Evolutionary conservation across 208 protist species (phyloP).

Genomic region (Leishmania aethiopica): DNA sequence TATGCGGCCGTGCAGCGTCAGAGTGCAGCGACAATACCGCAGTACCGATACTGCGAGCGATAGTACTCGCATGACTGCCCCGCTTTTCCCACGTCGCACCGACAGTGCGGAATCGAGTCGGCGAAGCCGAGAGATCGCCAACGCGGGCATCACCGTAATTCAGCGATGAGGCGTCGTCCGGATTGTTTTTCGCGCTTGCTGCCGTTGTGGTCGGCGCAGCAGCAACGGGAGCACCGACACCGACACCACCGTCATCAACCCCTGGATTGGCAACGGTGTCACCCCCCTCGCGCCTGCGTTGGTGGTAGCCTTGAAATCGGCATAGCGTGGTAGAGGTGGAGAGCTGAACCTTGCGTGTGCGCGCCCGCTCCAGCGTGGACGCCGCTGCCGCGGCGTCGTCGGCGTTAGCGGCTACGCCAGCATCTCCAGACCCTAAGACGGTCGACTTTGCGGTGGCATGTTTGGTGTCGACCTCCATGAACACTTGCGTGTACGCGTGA

Average conservation of each 20-base stretch:
- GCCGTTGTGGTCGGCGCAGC: neutral
- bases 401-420: neutral
- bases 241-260: neutral
- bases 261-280: neutral
- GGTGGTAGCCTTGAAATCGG: conserved; percentile 14
- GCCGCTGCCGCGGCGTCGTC: neutral
- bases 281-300: neutral
- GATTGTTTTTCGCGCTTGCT: neutral
- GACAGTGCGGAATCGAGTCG: neutral
- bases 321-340: neutral
- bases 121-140: neutral
- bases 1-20: neutral
- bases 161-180: neutral
- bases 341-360: neutral
- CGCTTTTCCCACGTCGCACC: neutral
- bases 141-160: neutral
- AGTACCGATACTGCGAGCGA: neutral
- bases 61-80: neutral
- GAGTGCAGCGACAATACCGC: neutral
- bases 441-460: neutral
- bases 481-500: neutral
- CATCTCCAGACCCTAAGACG: neutral
- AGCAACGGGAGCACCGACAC: neutral
- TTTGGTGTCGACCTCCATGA: conserved; percentile 2
- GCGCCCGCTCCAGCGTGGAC: neutral